Base-by-base conservation (phyloP, 2,329 filamentous ascomycete genomes). In the Calonectria pseudoturangicola region DNA sequence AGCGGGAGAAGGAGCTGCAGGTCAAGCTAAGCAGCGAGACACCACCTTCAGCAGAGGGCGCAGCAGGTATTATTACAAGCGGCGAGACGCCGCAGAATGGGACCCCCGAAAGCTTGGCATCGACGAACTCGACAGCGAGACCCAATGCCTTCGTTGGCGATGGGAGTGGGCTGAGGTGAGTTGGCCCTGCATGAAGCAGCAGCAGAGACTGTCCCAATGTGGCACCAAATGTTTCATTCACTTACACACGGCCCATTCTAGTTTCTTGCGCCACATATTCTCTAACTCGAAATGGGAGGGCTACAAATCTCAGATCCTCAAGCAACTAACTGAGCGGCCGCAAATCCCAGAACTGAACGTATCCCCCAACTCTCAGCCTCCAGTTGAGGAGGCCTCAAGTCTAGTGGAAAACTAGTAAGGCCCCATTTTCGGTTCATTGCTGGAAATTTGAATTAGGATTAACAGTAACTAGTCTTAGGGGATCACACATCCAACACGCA, bases 111-210 rank as follows among this genome's bases (percentile, higher is more conserved):
- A 72, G 65, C 58, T 33, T 68, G n/a, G 39, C 70, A n/a, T 60
- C 70, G 3, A 65, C 70, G 15, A 63, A 56, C 39, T 74, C 66
- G 10, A 70, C 70, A 9, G 33, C 45, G 15, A 39, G 63, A 5
- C 50, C 66, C 28, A 74, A 43, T 48, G 70, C 54, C 41, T 74
- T 73, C 51, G 70, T 74, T 16, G 73, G 73, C 10, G 73, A 74
- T 36, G 73, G 62, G 3, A 74, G 73, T 18, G 70, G 73, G 16
- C 63, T 72, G 28, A 68, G 63, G 69, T 71, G 33, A 62, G 69
- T 62, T 18, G 39, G 12, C 16, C 16, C 60, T 28, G 47, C 39
- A 39, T 41, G 15, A 2, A 21, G 8, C 45, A 13, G 54, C 25
- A 41, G 8, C 12, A 4, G 33, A 25, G 21, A 16, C 30, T 36